A percentile compares a stretch with the other conserved stretches of the same genome.
These are phyloP conservation scores for Penicillium sp. DNA, from an alignment of 2,329 filamentous ascomycete species.

Conservation along the genomic window DNA sequence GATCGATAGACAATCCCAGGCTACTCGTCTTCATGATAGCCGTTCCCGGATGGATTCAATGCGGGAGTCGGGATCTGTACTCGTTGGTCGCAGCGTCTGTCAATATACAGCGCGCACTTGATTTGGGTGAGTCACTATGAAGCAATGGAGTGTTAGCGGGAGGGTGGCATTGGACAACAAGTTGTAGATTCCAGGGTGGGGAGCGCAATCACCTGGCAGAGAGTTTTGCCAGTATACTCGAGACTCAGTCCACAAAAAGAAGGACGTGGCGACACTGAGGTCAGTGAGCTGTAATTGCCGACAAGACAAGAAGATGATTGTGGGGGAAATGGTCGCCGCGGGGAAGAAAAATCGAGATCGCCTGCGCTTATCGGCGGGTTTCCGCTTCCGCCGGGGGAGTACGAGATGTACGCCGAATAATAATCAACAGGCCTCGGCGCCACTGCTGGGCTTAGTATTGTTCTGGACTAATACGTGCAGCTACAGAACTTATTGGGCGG, in stretches of 20 bases:
- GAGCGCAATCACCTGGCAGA: conserved; percentile 7
- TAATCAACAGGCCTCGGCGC: not conserved
- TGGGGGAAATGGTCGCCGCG: conserved; percentile 17
- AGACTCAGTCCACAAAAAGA: not conserved
- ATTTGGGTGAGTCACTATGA: conserved; percentile 23
- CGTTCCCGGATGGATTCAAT: conserved; percentile 19
- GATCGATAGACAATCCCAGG: conserved; percentile 43
- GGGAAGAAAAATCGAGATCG: conserved; percentile 20
- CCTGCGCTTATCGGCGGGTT: conserved; percentile 18
- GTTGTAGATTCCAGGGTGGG: not conserved
- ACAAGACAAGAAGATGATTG: not conserved
- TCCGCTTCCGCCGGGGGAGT: conserved; percentile 14
- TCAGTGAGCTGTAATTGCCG: not conserved
- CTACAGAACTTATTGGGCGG: conserved; percentile 5
- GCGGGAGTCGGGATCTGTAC: conserved; percentile 33
- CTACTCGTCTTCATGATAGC: conserved; percentile 44
- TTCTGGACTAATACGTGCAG: not conserved
- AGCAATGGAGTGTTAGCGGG: conserved; percentile 12
- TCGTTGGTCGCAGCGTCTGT: conserved; percentile 13
- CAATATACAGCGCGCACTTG: conserved; percentile 5
- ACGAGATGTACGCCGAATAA: not conserved
- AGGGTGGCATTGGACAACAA: conserved; percentile 3
- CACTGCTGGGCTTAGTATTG: not conserved
- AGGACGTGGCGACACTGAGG: not conserved
- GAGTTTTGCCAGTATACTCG: not conserved